Evolutionary conservation across 2,329 filamentous ascomycete genomes (phyloP).

Genomic region (Talaromyces sp.): DNA sequence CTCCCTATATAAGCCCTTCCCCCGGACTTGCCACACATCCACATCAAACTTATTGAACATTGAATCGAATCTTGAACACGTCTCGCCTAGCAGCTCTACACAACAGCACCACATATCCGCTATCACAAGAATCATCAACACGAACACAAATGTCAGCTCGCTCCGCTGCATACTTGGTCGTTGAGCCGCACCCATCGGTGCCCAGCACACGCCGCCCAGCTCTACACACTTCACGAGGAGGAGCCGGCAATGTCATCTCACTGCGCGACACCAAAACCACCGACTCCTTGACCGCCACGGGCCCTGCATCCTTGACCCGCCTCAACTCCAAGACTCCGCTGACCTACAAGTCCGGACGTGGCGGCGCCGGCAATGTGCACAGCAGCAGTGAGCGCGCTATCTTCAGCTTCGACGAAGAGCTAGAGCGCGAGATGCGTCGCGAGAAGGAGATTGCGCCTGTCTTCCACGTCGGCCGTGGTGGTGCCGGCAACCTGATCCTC

Average conservation of each 20-base stretch:
- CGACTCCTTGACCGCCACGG: constrained; percentile 39
- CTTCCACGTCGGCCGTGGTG: constrained; percentile 62
- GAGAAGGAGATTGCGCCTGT: constrained; percentile 55
- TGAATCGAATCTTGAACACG: neutral
- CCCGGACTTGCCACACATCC: neutral
- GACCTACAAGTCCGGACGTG: constrained; percentile 49
- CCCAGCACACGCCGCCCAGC: constrained; percentile 47
- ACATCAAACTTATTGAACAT: neutral
- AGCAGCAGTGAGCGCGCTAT: constrained; percentile 32
- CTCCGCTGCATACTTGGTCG: constrained; percentile 50
- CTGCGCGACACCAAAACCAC: constrained; percentile 53
- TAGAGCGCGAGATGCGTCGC: constrained; percentile 55
- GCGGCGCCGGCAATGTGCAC: constrained; percentile 57
- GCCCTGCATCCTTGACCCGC: constrained; percentile 50
- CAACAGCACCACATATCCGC: neutral
- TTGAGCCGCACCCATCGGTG: constrained; percentile 61
- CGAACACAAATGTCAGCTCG: constrained; percentile 26
- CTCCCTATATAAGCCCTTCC: constrained; percentile 13
- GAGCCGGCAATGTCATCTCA: constrained; percentile 57
- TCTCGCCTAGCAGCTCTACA: neutral
- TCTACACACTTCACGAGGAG: constrained; percentile 55
- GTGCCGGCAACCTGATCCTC: constrained; percentile 53
- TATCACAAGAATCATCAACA: neutral
- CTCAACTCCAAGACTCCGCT: constrained; percentile 45
- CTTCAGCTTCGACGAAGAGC: constrained; percentile 61